These are phyloP conservation scores for Russula virescens DNA, from an alignment of 768 basidiomycete species.

Conservation along the genomic window DNA sequence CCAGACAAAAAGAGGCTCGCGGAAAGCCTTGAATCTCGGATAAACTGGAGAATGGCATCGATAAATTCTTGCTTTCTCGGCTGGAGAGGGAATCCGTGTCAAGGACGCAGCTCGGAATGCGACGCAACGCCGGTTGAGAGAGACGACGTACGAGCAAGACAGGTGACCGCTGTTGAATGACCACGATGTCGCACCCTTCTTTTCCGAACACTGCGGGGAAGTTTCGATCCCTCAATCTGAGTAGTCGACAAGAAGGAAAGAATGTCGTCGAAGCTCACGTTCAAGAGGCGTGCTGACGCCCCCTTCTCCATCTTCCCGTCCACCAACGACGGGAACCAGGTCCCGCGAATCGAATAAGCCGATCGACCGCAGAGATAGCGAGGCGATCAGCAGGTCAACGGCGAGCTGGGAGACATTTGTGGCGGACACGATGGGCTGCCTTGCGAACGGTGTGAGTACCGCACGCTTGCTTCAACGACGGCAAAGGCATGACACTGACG, in stretches of 20 bases:
- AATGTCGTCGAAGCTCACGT: conserved; percentile 40
- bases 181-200: conserved; percentile 42
- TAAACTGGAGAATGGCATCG: conserved; percentile 50
- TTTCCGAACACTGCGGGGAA: conserved; percentile 55
- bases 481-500: conserved; percentile 8
- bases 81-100: conserved; percentile 33
- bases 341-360: conserved; percentile 59
- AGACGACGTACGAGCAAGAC: conserved; percentile 54
- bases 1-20: conserved; percentile 64
- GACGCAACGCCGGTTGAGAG: background rate
- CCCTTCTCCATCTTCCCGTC: conserved; percentile 51
- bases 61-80: conserved; percentile 64
- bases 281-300: conserved; percentile 74
- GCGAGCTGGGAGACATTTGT: conserved; percentile 81
- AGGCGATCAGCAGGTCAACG: conserved; percentile 65
- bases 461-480: background rate
- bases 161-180: conserved; percentile 78
- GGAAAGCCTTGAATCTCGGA: conserved; percentile 43
- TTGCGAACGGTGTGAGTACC: conserved; percentile 16
- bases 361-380: conserved; percentile 52
- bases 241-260: conserved; percentile 9
- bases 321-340: conserved; percentile 67
- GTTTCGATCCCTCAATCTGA: background rate
- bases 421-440: conserved; percentile 66
- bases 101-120: background rate